phyloP scores from a whole-genome alignment of 1,284 basidiomycete genomes.

The Cutaneotrichosporon sp. region DNA sequence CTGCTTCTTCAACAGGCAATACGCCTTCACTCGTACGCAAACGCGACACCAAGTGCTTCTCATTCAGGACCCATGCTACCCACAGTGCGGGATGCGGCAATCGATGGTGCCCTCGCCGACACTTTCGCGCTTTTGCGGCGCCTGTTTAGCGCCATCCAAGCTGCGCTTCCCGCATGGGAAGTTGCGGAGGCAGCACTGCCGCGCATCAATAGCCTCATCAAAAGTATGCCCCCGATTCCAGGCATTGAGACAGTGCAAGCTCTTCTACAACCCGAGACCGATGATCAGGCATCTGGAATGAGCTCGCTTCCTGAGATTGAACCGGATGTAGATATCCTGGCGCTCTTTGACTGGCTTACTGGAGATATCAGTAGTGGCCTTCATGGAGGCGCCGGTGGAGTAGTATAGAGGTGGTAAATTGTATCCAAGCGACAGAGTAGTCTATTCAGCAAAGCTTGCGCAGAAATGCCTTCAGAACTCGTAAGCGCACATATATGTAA shows the following conservation, averaged over 20 bases:
- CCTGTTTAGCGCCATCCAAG: conserved; percentile 7
- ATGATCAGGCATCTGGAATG: not conserved
- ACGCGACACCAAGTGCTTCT: not conserved
- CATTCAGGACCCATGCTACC: not conserved
- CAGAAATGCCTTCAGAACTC: too few species aligned
- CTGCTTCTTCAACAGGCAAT: conserved; percentile 17
- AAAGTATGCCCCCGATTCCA: conserved; percentile 12
- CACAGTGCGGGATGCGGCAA: not conserved
- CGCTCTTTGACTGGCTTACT: conserved; percentile 20
- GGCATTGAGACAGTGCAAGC: conserved; percentile 15
- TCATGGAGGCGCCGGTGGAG: not conserved
- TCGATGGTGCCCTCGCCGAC: conserved; percentile 1
- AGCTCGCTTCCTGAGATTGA: not conserved
- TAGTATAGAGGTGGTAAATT: not conserved
- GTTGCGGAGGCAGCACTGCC: conserved; percentile 13
- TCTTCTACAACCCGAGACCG: not conserved
- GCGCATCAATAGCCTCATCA: conserved; percentile 13
- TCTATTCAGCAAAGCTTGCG: too few species aligned
- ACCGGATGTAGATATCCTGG: conserved; percentile 10
- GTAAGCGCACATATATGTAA: too few species aligned
- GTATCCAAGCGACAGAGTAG: not conserved
- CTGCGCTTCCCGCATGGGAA: conserved; percentile 8
- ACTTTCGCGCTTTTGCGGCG: conserved; percentile 6
- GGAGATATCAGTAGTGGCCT: conserved; percentile 9
- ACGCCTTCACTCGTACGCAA: conserved; percentile 6